A percentile compares a stretch with the other conserved stretches of the same genome.
Evolutionary conservation across 2,329 filamentous ascomycete genomes (phyloP).

Genomic region (Epichloe sibirici): DNA sequence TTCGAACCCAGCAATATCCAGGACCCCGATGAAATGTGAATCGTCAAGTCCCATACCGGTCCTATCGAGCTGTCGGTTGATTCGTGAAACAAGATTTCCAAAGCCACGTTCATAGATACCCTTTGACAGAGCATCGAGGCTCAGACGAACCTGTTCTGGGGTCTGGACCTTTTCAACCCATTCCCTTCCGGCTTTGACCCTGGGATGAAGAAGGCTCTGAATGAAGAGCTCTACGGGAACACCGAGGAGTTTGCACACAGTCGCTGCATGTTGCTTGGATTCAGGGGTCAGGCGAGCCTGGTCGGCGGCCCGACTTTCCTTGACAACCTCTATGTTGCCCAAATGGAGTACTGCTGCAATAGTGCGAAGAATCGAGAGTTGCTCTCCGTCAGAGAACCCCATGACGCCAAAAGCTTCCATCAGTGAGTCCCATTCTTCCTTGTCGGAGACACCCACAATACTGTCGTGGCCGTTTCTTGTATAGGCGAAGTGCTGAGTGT

Average conservation of each 20-base stretch:
- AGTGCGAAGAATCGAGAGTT: constrained; percentile 70
- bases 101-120: constrained; percentile 97
- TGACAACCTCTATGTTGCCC: constrained; percentile 80
- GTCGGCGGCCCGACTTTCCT: constrained; percentile 82
- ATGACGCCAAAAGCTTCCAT: constrained; percentile 92
- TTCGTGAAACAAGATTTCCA: constrained; percentile 79
- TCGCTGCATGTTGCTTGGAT: constrained; percentile 60
- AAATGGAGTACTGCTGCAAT: constrained; percentile 87
- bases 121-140: constrained; percentile 84
- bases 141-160: constrained; percentile 84
- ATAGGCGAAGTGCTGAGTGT: constrained; percentile 82
- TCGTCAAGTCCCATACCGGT: constrained; percentile 74
- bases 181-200: constrained; percentile 88
- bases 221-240: constrained; percentile 77
- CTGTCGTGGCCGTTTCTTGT: constrained; percentile 84
- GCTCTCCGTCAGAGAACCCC: constrained; percentile 80
- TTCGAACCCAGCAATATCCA: constrained; percentile 98
- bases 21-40: constrained; percentile 89
- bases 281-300: constrained; percentile 75
- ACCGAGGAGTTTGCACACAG: constrained; percentile 72
- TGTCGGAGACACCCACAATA: constrained; percentile 81
- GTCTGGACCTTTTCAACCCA: constrained; percentile 99
- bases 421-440: constrained; percentile 77
- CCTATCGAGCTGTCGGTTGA: constrained; percentile 87
- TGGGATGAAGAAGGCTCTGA: constrained; percentile 79